Conservation (phyloP, 805 yeast species). For the Dipodascus geniculatus region DNA sequence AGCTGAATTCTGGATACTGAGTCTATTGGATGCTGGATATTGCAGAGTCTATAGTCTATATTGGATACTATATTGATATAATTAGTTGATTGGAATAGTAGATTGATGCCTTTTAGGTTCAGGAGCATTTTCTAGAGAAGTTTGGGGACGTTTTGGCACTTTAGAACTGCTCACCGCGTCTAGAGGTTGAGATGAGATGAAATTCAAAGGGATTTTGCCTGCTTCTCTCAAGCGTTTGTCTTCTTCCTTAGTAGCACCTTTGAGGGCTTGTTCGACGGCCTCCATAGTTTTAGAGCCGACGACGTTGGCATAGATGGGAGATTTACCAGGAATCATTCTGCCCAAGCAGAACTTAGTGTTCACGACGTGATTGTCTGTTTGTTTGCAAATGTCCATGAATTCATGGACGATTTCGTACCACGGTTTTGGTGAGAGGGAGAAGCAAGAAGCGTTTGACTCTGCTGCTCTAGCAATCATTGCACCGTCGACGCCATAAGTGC, state of each 20-base stretch:
- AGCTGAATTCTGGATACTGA: no score
- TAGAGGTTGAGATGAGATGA: background rate
- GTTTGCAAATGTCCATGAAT: conserved; percentile 40
- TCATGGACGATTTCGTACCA: conserved; percentile 49
- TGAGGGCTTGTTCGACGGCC: background rate
- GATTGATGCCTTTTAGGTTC: no score
- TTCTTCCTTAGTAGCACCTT: conserved; percentile 1
- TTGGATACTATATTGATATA: no score
- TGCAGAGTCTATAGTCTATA: no score
- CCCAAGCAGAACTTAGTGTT: conserved; percentile 75
- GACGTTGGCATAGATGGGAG: conserved; percentile 44
- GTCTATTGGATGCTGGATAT: no score
- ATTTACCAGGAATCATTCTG: conserved; percentile 70
- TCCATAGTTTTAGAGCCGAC: conserved; percentile 32
- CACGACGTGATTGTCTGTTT: conserved; percentile 49
- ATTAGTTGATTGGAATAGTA: no score
- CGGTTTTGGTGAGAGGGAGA: conserved; percentile 33
- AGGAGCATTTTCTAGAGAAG: no score
- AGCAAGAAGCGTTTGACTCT: conserved; percentile 75
- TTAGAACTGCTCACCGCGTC: no score
- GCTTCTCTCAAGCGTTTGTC: background rate
- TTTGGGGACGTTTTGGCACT: no score
- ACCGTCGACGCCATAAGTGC: conserved; percentile 49
- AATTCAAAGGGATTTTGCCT: background rate
- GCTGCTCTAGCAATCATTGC: conserved; percentile 93